Base-by-base conservation (phyloP, 106 monocot species). In the Amphibolis antarctica region DNA sequence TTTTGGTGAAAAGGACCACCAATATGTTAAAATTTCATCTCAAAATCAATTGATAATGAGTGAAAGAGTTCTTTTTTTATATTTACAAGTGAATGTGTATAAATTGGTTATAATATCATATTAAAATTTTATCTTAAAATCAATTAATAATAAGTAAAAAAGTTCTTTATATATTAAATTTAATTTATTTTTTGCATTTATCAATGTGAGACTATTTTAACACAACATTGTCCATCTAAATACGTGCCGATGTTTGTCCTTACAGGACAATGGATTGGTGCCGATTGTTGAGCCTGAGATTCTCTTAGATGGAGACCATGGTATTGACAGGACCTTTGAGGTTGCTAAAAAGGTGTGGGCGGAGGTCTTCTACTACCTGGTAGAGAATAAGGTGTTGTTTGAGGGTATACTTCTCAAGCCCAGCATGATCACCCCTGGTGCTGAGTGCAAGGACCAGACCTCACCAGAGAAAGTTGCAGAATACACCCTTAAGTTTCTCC, bases 241-340 rank as follows among this genome's bases (percentile, higher is more conserved):
- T 26, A 28, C 12, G 27, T 29, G 7, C 36, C 12, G 22, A 17
- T 12, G 10, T 31, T 46, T 20, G 12, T 50, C 20, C 12, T 53
- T 52, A 12, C 49, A 74, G 76, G 76, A 76, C 52, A 76, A 70
- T 53, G 76, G 76, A n/a, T 59, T 76, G 47, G 71, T 76, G 7
- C 76, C 76, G 3, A 76, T 76, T 12, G 76, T 76, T 3, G 76
- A 76, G 65, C 76, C 76, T n/a, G 76, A 76, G 76, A 76, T 76
- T 54, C 45, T 76, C 45, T 70, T 76, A 13, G 76, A 76, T 44
- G 77, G 77, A 12, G 71, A 77, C 14, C 77, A 76, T 57, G 76
- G 76, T 22, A 76, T 76, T 26, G 70, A 77, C 24, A 56, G 71
- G 70, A 77, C 71, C 52, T 72, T 72, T 53, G 77, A 77, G 55